Evolutionary conservation across 441 rosid species (phyloP).

Genomic region (Populus hybrid): DNA sequence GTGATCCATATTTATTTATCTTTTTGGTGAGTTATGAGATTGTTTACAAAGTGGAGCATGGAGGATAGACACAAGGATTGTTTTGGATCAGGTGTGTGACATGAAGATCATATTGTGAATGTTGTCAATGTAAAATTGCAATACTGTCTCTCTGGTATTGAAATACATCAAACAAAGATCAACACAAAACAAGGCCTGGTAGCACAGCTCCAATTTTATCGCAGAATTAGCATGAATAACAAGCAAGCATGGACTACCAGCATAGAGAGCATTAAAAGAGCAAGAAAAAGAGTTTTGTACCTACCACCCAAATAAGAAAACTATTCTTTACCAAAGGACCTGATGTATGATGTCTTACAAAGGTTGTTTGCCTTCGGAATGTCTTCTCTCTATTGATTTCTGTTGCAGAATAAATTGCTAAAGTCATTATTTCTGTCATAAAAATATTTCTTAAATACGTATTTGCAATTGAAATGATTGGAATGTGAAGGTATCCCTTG

Average conservation of each 20-base stretch:
- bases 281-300: conserved; percentile 21
- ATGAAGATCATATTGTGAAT: not conserved
- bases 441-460: not conserved
- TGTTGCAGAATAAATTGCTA: conserved; percentile 30
- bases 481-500: not conserved
- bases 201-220: not conserved
- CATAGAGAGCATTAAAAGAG: conserved; percentile 9
- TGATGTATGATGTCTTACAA: conserved; percentile 59
- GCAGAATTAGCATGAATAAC: not conserved
- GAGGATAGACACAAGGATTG: not conserved
- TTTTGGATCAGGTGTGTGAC: not conserved
- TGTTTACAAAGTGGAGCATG: not conserved
- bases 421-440: not conserved
- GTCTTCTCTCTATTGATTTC: conserved; percentile 50
- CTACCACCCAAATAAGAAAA: conserved; percentile 81
- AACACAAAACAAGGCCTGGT: not conserved
- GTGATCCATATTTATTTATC: not conserved
- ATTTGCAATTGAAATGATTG: not conserved
- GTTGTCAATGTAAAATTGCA: not conserved
- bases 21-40: not conserved
- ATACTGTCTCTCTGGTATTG: no score
- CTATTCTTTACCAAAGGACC: conserved; percentile 54
- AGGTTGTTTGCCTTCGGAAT: conserved; percentile 69
- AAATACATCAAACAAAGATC: not conserved
- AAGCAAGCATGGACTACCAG: not conserved